phyloP scores from a whole-genome alignment of 2,329 filamentous ascomycete genomes.

The Alternaria sp. region DNA sequence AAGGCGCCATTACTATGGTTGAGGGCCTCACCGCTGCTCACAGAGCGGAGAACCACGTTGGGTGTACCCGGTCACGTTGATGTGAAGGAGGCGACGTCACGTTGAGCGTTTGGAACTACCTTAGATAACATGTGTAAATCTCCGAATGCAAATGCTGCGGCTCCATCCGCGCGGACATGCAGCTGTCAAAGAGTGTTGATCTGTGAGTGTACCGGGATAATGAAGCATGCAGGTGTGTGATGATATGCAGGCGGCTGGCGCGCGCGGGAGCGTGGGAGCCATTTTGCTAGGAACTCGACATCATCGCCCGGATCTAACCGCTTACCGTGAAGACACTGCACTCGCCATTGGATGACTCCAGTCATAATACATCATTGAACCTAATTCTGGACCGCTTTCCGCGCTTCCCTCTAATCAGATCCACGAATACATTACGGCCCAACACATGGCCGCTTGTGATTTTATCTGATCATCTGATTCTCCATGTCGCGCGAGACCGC shows the following conservation, averaged over 20 bases:
- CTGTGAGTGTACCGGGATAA: conserved; percentile 4
- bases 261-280: conserved; percentile 12
- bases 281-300: conserved; percentile 14
- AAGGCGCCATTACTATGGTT: conserved; percentile 84
- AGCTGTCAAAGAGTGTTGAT: conserved; percentile 10
- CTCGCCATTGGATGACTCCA: conserved; percentile 6
- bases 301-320: conserved; percentile 21
- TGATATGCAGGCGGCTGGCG: conserved; percentile 24
- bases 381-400: conserved; percentile 12
- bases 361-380: conserved; percentile 9
- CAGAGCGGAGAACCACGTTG: conserved; percentile 39
- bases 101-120: conserved; percentile 4
- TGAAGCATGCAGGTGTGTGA: conserved; percentile 15
- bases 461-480: conserved; percentile 43
- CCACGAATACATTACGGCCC: conserved; percentile 21
- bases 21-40: conserved; percentile 62
- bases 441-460: conserved; percentile 11
- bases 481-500: conserved; percentile 28
- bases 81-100: conserved; percentile 27
- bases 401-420: conserved; percentile 40
- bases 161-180: conserved; percentile 3
- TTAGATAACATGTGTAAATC: conserved; percentile 8
- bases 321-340: conserved; percentile 14
- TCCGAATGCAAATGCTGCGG: not conserved
- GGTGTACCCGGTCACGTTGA: conserved; percentile 46